Base-by-base conservation (phyloP, 129 eudicot genomes). In the Kitagawia praeruptora region DNA sequence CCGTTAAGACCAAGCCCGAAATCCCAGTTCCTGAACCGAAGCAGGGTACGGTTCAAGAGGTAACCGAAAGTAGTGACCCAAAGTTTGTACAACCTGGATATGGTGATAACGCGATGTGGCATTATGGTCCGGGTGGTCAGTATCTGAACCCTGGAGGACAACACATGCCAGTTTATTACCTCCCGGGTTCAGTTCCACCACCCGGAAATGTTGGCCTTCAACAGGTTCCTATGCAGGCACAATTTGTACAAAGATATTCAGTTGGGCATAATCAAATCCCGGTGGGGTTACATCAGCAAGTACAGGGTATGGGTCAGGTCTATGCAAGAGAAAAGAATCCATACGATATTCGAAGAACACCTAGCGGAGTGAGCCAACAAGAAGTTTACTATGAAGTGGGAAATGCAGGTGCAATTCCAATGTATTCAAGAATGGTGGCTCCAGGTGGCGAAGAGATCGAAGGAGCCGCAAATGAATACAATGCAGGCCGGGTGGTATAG, bases 181-280 rank as follows among this genome's bases (percentile, higher is more conserved):
- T 91, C 78, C 89, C 96, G 3, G 84, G 87, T 78, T 83, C 86
- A 47, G 84, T 85, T 66, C 88, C 79, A 53, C 75, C 85, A 25
- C 89, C 84, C 16, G 86, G 80, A 37, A 86, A 74, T 45, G 61
- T 80, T 41, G 87, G 82, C 14, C 81, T 81, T 44, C 93, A 81
- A 46, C 74, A 83, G 6, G 84, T 82, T 51, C 93, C 84, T 4
- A 47, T 85, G 21, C 85, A 90, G 77, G 49, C 87, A 21, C 92
- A 85, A 61, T 91, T 79, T 80, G 89, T 85, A 67, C 97, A 91
- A 77, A 87, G 76, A 16, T 88, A 77, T 75, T 83, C 82, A 19
- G 82, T 77, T 11, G 86, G 84, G 25, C 82, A 85, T 78, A 90
- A 89, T 83, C 98, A 91, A 80, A 85, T 93, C 16, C 93, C 89